Conservation (phyloP, 208 protist genomes). For the Giardia duodenalis region DNA sequence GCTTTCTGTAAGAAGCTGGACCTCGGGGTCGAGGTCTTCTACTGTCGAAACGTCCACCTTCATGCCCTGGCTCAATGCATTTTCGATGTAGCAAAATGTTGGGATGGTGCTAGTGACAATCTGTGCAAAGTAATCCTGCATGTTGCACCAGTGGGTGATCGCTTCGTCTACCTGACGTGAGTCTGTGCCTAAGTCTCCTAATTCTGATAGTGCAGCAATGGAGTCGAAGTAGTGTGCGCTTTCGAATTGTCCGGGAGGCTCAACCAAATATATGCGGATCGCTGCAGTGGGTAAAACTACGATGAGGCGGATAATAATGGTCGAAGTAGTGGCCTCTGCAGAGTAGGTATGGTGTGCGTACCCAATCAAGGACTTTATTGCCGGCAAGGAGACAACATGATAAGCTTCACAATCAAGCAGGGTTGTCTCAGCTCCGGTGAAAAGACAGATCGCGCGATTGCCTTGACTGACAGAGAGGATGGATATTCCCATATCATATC, state of each 20-base stretch:
- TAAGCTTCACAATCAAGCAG: background rate
- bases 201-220: background rate
- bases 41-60: background rate
- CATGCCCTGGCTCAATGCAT: background rate
- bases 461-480: background rate
- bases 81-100: background rate
- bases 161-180: too few species aligned
- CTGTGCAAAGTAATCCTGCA: background rate
- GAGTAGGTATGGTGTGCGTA: background rate
- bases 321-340: background rate
- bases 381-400: background rate
- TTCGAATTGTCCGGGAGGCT: background rate
- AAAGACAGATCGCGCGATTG: background rate
- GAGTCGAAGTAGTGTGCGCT: background rate
- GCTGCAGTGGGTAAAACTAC: background rate
- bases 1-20: background rate
- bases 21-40: background rate
- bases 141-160: too few species aligned
- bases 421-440: background rate
- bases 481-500: background rate
- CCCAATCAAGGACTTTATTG: background rate
- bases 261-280: background rate
- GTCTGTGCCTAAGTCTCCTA: too few species aligned
- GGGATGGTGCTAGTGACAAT: background rate
- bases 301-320: background rate